phyloP scores from a whole-genome alignment of 768 basidiomycete genomes.

The Mycena leptocephala region DNA sequence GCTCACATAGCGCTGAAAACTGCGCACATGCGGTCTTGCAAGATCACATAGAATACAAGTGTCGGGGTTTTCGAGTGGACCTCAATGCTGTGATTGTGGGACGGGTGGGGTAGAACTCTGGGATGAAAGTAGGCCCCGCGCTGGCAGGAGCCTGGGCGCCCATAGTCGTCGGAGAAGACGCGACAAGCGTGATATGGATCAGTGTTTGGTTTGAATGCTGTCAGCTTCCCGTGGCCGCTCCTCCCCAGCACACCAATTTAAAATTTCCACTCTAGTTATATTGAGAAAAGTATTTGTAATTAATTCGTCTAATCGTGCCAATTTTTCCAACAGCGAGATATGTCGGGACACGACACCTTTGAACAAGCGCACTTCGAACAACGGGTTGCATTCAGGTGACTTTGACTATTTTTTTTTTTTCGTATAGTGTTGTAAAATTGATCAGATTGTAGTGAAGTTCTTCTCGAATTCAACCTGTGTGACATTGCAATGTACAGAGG shows the following conservation, averaged over 20 bases:
- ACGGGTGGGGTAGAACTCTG: background rate
- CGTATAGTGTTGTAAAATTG: no score
- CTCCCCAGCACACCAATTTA: no score
- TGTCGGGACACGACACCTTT: background rate
- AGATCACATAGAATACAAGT: background rate
- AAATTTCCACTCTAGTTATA: no score
- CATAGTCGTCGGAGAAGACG: background rate
- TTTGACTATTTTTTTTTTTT: no score
- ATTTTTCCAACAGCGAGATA: background rate
- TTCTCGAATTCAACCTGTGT: no score
- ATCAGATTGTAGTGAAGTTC: no score
- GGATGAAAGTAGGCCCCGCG: background rate
- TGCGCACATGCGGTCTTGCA: background rate
- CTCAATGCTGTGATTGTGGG: background rate
- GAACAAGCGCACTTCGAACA: background rate
- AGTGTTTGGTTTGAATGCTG: no score
- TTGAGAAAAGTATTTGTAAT: no score
- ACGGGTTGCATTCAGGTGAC: no score
- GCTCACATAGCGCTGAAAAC: background rate
- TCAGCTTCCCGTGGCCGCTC: no score
- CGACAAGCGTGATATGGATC: no score
- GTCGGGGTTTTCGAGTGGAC: background rate
- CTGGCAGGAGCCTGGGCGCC: background rate
- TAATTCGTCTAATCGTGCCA: background rate
- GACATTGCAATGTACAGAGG: no score